A percentile compares a stretch with the other conserved stretches of the same genome.
These are phyloP conservation scores for Lentinus polychrous DNA, from an alignment of 1,284 basidiomycete genomes.

Conservation along the genomic window DNA sequence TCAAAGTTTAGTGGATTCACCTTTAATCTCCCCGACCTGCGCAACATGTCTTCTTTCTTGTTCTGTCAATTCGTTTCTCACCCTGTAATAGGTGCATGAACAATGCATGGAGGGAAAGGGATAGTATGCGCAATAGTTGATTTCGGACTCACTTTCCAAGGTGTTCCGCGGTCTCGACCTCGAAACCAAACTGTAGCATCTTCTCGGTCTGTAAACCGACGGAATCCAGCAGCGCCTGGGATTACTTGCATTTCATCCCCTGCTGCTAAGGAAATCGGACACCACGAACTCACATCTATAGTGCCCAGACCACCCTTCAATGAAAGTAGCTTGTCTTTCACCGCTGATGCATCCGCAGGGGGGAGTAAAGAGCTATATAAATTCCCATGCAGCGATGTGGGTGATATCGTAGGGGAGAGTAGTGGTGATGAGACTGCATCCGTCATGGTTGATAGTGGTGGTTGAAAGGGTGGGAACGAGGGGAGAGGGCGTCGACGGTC, in stretches of 20 bases:
- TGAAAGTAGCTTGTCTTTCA: constrained; percentile 19
- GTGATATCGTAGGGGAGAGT: constrained; percentile 6
- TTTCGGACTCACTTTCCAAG: constrained; percentile 17
- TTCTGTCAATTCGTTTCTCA: constrained; percentile 33
- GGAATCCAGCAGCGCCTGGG: constrained; percentile 28
- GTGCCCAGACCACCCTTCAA: constrained; percentile 22
- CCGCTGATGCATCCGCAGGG: constrained; percentile 17
- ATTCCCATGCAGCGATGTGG: constrained; percentile 5
- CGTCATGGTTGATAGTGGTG: too few species aligned
- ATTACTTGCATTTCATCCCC: too few species aligned
- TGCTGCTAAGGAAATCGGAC: too few species aligned
- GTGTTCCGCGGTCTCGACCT: constrained; percentile 22
- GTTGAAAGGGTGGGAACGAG: too few species aligned
- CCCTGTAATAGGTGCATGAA: constrained; percentile 23
- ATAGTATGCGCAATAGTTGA: too few species aligned
- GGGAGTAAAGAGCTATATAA: constrained; percentile 10
- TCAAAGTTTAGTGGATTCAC: constrained; percentile 20
- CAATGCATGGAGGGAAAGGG: neutral
- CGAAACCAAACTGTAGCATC: constrained; percentile 25
- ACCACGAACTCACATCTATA: constrained; percentile 21
- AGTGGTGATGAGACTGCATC: constrained; percentile 3
- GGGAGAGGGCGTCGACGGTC: too few species aligned
- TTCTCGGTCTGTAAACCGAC: constrained; percentile 28
- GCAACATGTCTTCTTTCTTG: constrained; percentile 37
- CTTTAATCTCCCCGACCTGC: constrained; percentile 40